Conservation (phyloP, 2,329 filamentous ascomycete species). For the Epichloe aotearoae region DNA sequence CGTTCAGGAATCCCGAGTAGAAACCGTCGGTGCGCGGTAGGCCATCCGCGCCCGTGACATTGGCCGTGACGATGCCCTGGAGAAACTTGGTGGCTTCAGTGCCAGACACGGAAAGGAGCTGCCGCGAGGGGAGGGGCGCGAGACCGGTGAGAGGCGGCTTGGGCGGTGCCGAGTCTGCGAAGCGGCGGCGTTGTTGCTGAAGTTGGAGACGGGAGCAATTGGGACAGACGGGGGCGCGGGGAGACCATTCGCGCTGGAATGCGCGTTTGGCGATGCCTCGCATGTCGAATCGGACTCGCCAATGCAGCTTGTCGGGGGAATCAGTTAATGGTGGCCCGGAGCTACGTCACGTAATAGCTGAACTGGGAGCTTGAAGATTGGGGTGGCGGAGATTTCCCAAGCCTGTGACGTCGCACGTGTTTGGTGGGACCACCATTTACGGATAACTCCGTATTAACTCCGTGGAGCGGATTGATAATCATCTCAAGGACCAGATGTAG, state of each 20-base stretch:
- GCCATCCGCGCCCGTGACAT: constrained; percentile 24
- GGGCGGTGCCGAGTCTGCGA: constrained; percentile 20
- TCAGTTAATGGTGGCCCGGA: neutral
- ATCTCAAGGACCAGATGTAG: no score
- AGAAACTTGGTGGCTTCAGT: constrained; percentile 72
- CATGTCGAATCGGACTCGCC: neutral
- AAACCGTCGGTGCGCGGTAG: constrained; percentile 36
- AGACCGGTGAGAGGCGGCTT: constrained; percentile 33
- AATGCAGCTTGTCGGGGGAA: neutral
- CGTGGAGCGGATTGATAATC: no score
- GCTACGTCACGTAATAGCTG: neutral
- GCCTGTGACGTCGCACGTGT: constrained; percentile 3
- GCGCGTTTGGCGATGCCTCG: neutral
- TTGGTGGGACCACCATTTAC: neutral
- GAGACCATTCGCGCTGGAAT: constrained; percentile 17
- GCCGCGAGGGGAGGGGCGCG: constrained; percentile 54
- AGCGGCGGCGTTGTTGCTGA: constrained; percentile 17
- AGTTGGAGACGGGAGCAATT: constrained; percentile 10
- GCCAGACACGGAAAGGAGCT: constrained; percentile 67
- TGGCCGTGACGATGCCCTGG: constrained; percentile 71
- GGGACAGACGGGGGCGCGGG: constrained; percentile 6
- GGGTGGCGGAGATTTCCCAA: neutral
- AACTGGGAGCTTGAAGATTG: neutral
- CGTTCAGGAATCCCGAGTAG: constrained; percentile 78
- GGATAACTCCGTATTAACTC: no score